Base-by-base conservation (phyloP, 768 basidiomycete genomes). In the Amanita pseudoporphyria region DNA sequence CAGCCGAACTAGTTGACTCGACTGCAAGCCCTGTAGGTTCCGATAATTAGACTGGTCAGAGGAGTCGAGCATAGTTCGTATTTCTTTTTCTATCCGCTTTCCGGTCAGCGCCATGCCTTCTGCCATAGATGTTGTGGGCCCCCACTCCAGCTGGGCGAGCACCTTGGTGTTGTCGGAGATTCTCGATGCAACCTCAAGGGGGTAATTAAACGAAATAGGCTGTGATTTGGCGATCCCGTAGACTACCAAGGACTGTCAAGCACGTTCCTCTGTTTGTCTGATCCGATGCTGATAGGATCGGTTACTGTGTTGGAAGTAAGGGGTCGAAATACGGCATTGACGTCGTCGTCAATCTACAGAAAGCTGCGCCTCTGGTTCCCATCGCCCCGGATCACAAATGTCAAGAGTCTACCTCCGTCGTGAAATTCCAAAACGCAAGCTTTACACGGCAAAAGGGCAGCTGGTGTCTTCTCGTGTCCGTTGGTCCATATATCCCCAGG, bases 391-490 rank as follows among this genome's bases (percentile, higher is more conserved):
- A 81, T 70, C 57, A 82, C 78, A 30, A 81, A 60, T 9, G 47
- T 47, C 12, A 50, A 52, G 2, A 33, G 21, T 16, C 46, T 4
- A 30, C 47, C 33, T 9, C n/a, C n/a, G n/a, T n/a, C 45, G 45
- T 1, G 56, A 16, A 64, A 47, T 37, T 64, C 59, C 18, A 62
- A 60, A 1, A 68, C 69, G 12, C 72, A 39, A 1, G 76, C 76
- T 54, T 81, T 82, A 5, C 79, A n/a, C n/a, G n/a, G 72, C 24
- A 78, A 59, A 48, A 81, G 53, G 0, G 81, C 77, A 6, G 78
- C 79, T 0, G 78, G 78, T 1, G 64, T 79, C 55, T 81, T 81
- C 62, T 82, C 80, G 9, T 69, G 70, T 0, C 81, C 81, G 32
- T 70, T 66, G 42, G 60, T 64, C 76, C 76, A 81, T 1, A 73